A percentile compares a stretch with the other conserved stretches of the same genome.
Conservation (phyloP, 2,329 filamentous ascomycete species). For the Aplosporella prunicola region DNA sequence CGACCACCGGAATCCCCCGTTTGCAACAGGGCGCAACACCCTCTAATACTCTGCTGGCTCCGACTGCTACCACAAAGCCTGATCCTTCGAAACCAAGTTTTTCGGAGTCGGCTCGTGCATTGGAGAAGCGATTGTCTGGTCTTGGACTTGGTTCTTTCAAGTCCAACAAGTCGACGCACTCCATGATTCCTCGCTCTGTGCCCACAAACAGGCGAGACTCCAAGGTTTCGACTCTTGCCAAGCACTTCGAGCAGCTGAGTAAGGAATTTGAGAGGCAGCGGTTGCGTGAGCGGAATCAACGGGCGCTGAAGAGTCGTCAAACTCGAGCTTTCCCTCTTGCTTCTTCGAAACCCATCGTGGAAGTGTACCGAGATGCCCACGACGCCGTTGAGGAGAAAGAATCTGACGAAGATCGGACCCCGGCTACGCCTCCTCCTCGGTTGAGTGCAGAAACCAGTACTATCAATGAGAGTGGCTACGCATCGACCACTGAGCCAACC, state of each 20-base stretch:
- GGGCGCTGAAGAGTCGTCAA: conserved; percentile 65
- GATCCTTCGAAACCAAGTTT: conserved; percentile 21
- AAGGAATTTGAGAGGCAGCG: conserved; percentile 95
- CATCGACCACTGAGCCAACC: conserved; percentile 24
- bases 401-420: conserved; percentile 51
- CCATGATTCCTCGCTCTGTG: conserved; percentile 81
- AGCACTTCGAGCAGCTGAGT: conserved; percentile 93
- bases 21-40: not conserved
- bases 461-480: conserved; percentile 26
- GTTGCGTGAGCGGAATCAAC: conserved; percentile 71
- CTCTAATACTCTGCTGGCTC: conserved; percentile 13
- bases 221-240: conserved; percentile 82
- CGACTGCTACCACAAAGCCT: conserved; percentile 14
- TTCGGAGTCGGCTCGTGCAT: conserved; percentile 28
- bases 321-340: conserved; percentile 81
- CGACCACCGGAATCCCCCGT: conserved; percentile 14
- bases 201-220: conserved; percentile 59
- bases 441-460: conserved; percentile 29
- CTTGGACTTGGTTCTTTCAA: conserved; percentile 52
- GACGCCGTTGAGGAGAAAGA: conserved; percentile 81
- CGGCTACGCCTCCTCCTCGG: conserved; percentile 20
- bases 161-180: conserved; percentile 45
- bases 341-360: conserved; percentile 89
- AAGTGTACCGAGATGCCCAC: conserved; percentile 88
- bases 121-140: conserved; percentile 67